Conservation (phyloP, 2,329 filamentous ascomycete genomes). For the Microsporum audouinii region DNA sequence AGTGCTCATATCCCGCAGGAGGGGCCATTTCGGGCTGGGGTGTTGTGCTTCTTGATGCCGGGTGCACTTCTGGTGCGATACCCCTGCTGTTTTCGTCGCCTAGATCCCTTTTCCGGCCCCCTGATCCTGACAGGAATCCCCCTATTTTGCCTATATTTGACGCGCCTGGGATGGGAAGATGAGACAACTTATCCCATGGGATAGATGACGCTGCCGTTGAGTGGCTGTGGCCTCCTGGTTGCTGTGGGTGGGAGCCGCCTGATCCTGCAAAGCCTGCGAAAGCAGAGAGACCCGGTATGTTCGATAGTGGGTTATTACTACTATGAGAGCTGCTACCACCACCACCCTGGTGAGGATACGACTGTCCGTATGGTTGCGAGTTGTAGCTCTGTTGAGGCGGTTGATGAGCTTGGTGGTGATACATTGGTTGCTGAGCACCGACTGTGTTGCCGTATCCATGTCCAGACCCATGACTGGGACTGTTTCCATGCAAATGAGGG, state of each 20-base stretch:
- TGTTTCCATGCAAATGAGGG: slow-evolving; percentile 14
- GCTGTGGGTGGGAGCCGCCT: slow-evolving; percentile 4
- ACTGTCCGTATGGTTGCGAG: background rate
- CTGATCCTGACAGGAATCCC: slow-evolving; percentile 19
- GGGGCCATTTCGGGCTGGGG: background rate
- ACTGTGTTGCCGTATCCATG: slow-evolving; percentile 1
- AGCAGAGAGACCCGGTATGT: slow-evolving; percentile 13
- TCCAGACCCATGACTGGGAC: slow-evolving; percentile 8
- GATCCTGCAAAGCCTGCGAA: slow-evolving; percentile 10
- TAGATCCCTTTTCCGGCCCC: background rate
- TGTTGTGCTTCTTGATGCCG: background rate
- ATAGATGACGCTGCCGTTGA: slow-evolving; percentile 17
- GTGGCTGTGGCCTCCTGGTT: background rate
- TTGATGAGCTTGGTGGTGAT: background rate
- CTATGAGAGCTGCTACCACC: background rate
- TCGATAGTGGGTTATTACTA: slow-evolving; percentile 23
- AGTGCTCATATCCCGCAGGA: slow-evolving; percentile 16
- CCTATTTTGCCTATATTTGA: slow-evolving; percentile 28
- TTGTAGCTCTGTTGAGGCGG: background rate
- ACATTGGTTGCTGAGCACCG: background rate
- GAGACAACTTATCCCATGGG: slow-evolving; percentile 24
- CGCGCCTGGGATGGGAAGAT: slow-evolving; percentile 28
- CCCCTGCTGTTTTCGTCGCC: slow-evolving; percentile 3
- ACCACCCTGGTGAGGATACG: background rate
- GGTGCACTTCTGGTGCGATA: background rate